phyloP scores from a whole-genome alignment of 257 asterid genomes.

The Buddleja alternifolia region DNA sequence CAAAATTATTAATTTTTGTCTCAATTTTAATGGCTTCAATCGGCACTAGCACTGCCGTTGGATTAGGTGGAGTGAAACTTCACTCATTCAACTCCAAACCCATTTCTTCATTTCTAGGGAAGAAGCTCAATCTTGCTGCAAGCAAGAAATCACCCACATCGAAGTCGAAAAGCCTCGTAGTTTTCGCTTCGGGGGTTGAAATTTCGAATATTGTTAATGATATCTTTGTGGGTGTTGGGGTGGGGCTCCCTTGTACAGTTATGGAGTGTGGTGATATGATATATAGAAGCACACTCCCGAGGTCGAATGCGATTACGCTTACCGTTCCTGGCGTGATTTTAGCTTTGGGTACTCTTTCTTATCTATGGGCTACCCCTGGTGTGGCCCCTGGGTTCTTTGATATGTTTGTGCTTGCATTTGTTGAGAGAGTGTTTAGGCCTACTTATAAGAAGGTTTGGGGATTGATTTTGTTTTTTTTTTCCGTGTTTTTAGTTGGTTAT shows the following conservation, averaged over 20 bases:
- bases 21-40: constrained; percentile 59
- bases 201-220: constrained; percentile 50
- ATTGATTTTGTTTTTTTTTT: constrained; percentile 2
- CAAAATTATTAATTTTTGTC: neutral
- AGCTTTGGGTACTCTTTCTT: constrained; percentile 84
- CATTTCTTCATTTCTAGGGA: constrained; percentile 37
- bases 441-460: constrained; percentile 68
- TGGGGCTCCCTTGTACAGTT: constrained; percentile 95
- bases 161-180: constrained; percentile 42
- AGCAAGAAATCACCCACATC: neutral
- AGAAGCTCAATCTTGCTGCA: too few species aligned
- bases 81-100: constrained; percentile 52
- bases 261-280: constrained; percentile 98
- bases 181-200: constrained; percentile 57
- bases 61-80: constrained; percentile 53
- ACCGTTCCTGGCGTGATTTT: constrained; percentile 89
- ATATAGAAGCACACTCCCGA: constrained; percentile 91
- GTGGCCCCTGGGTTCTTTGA: constrained; percentile 99
- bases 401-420: constrained; percentile 94
- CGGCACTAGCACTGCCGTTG: constrained; percentile 55
- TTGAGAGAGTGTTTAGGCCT: constrained; percentile 77
- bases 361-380: constrained; percentile 99
- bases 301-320: constrained; percentile 60
- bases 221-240: constrained; percentile 89
- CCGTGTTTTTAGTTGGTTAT: constrained; percentile 5